Base-by-base conservation (phyloP, 2,329 filamentous ascomycete species). In the Exophiala dermatitidis region DNA sequence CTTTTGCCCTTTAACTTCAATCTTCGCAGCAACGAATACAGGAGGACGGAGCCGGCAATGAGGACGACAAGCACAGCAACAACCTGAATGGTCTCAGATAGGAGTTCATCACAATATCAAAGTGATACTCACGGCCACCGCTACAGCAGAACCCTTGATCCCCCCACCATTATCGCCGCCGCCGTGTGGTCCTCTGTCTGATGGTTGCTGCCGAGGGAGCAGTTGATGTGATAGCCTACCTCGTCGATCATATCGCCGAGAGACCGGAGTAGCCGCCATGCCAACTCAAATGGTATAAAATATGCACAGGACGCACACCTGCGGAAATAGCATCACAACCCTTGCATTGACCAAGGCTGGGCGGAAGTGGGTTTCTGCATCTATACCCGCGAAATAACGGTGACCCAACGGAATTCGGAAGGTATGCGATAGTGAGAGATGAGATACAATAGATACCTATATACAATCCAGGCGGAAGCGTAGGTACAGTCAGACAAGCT, bases 11-110 rank as follows among this genome's bases (percentile, higher is more conserved):
- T 50, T n/a, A 50, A 45, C 36, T 41, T 56, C 47, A 52, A 54
- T 44, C 52, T 51, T 31, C 59, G 54, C 10, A 62, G 54, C 41
- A 57, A 54, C 4, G 52, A 51, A 40, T 60, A 60, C 12, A 56
- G 44, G 7, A 54, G 36, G 5, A 58, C 45, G 33, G 36, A 50
- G 9, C 46, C 50, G 26, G 52, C 57, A 33, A 59, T 29, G 40
- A 57, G 40, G 31, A 50, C 31, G 30, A 57, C 47, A 6, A 61
- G 32, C 3, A 50, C 53, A 10, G 55, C 46, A 31, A 62, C 26
- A 19, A 50, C 44, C 57, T 59, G 45, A 28, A 19, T 10, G 32
- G 10, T 2, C 7, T 59, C n/a, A 59, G 52, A 38, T 19, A 19
- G 4, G 12, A 32, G 32, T 31, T 29, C 37, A 19, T 37, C 3